Conservation (phyloP, 2,329 filamentous ascomycete species). For the Fusarium floridanum region DNA sequence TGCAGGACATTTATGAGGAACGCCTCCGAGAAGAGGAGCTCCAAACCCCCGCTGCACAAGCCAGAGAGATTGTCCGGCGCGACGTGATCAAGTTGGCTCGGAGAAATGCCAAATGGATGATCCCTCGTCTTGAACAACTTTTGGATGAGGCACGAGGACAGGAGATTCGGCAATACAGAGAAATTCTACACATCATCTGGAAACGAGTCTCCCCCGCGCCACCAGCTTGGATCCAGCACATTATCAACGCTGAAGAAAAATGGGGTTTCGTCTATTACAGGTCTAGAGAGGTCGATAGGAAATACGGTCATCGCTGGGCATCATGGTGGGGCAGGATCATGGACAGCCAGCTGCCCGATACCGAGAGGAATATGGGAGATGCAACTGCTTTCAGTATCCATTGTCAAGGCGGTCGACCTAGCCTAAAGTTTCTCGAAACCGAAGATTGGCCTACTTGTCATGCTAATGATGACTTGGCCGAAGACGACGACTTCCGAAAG, state of each 20-base stretch:
- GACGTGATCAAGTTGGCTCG: not conserved
- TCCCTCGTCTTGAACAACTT: not conserved
- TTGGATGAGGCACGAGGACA: not conserved
- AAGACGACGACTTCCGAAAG: constrained; percentile 27
- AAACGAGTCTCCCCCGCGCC: not conserved
- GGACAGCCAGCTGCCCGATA: not conserved
- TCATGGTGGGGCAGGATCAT: too few species aligned
- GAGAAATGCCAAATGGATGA: not conserved
- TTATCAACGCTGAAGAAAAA: not conserved
- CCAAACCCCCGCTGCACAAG: not conserved
- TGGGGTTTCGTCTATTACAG: not conserved
- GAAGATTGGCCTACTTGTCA: constrained; percentile 27
- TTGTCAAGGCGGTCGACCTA: not conserved
- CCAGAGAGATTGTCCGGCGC: not conserved
- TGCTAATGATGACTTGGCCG: constrained; percentile 7
- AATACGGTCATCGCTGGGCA: not conserved
- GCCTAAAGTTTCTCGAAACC: fast-evolving
- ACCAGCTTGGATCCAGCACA: not conserved
- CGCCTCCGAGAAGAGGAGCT: not conserved
- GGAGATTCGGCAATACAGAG: not conserved
- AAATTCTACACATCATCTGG: not conserved
- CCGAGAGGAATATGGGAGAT: not conserved
- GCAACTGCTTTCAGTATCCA: constrained; percentile 4
- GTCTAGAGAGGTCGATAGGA: not conserved
- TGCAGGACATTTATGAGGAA: not conserved